Evolutionary conservation across 306 rosid genomes (phyloP), one percentile per base, ranked within the genome.

Genomic region (Ziziphus jujuba): DNA sequence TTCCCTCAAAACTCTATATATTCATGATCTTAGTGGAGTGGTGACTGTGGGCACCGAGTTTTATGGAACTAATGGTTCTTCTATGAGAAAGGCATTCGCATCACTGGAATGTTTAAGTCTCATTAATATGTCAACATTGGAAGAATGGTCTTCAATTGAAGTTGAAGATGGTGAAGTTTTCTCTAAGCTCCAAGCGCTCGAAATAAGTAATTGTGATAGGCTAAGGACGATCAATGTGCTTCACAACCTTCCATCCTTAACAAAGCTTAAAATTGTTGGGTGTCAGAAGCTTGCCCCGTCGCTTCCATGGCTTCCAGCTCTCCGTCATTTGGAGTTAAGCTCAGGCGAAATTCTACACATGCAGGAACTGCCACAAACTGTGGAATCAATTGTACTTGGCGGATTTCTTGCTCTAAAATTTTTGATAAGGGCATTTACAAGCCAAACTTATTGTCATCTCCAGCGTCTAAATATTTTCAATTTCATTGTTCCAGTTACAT

Each of bases 241-340:
- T 51, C 14, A 4, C 9, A 9, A 19, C 4, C 50, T 65, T 34
- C 70, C 21, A 5, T 75, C 70, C 55, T 58, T 67, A 48, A 68
- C 59, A 34, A 17, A 35, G 24, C 70, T 52, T 14, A 0, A 14
- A 13, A 20, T 66, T n/a, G 11, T 35, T 58, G 5, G 13, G n/a
- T 77, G 81, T 38, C 20, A 60, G 48, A 54, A 66, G 48, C 70
- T 71, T 60, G 66, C 23, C 53, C 66, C 73, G 8, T 35, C 65
- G 5, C 59, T 66, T 31, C 81, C 74, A 19, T 45, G 2, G 10
- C 71, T 61, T 25, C 77, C 72, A 6, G 34, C 21, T 48, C 28
- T 75, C 48, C 45, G 56, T 56, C 40, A 19, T 40, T 36, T 76
- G 40, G 55, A 43, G 56, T 22, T 70, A 2, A 0, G 7, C 14